Percentiles rank a stretch among this genome's conserved stretches.
Conservation (phyloP, 805 yeast genomes). For the Isabelozyma rhagii region DNA sequence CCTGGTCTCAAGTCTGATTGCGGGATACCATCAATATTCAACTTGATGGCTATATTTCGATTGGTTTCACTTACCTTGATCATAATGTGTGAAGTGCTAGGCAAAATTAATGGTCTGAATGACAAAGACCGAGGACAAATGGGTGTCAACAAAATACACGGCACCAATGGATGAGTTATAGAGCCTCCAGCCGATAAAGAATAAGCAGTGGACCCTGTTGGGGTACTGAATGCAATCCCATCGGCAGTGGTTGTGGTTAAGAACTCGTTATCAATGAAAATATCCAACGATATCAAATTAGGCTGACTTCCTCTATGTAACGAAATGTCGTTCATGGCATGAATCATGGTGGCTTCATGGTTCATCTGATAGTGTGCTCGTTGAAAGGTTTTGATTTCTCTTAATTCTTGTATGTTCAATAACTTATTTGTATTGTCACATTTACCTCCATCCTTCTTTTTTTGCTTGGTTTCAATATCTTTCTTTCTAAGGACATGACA, state of each 20-base stretch:
- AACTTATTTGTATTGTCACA: constrained; percentile 3
- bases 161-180: constrained; percentile 85
- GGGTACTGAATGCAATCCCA: constrained; percentile 82
- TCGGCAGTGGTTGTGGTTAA: constrained; percentile 90
- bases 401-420: constrained; percentile 3
- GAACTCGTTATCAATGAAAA: constrained; percentile 79
- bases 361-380: constrained; percentile 13
- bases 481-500: constrained; percentile 53
- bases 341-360: constrained; percentile 38
- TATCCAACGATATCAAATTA: constrained; percentile 77
- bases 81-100: constrained; percentile 71
- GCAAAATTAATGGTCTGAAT: constrained; percentile 85
- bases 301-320: constrained; percentile 88
- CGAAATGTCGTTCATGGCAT: constrained; percentile 91
- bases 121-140: constrained; percentile 88
- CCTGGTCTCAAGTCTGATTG: constrained; percentile 67
- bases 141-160: constrained; percentile 80
- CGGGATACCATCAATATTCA: constrained; percentile 83
- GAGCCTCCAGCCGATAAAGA: constrained; percentile 89
- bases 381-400: constrained; percentile 8
- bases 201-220: constrained; percentile 95
- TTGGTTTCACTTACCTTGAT: constrained; percentile 54
- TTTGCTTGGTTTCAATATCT: constrained; percentile 13
- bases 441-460: constrained; percentile 1
- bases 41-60: constrained; percentile 40